Base-by-base conservation (phyloP, 202 grass and related monocot genomes). In the Cymbopogon flexuosus region DNA sequence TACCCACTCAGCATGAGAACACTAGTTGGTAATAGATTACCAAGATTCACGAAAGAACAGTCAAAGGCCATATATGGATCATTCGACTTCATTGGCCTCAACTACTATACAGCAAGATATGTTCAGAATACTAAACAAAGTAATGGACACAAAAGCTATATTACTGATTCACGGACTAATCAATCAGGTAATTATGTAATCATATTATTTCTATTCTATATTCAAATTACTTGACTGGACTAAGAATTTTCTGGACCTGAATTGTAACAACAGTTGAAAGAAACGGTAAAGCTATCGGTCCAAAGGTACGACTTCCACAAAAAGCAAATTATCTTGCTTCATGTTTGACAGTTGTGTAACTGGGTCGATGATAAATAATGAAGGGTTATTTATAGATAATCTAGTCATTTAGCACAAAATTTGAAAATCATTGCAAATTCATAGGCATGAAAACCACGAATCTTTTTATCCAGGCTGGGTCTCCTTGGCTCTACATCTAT, bases 11-110 rank as follows among this genome's bases (percentile, higher is more conserved):
- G 33, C 54, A 97, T 97, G 92, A 76, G 62, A 65, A 91, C 42
- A 78, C 42, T 88, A 5, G 91, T 97, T 51, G 83, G 75, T 51
- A 77, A 90, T 15, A 84, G 94, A 61, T 76, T 97, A 67, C 94
- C 94, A 2, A 83, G 35, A 63, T 97, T 97, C 54, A 94, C 91
- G 36, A 72, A 63, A 46, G 39, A 84, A 69, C 79, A 97, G 31
- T 91, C 94, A 7, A 87, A 87, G 60, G 65, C 54, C 23, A 3
- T 94, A 56, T 90, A 92, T 40, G 87, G 87, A 66, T 94, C 94
- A 80, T 90, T 97, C 16, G 94, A 97, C 46, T 97, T 94, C 81
- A 77, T 97, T 31, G 91, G 94, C 21, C 62, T 97, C 15, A 97
- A 97, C 75, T 97, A 97, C 72, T 97, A 94, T 68, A 92, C 89